Evolutionary conservation across 108 stramenopile genomes (phyloP), one percentile per base, ranked within the genome.

Genomic region (Mediolabrus comicus): DNA sequence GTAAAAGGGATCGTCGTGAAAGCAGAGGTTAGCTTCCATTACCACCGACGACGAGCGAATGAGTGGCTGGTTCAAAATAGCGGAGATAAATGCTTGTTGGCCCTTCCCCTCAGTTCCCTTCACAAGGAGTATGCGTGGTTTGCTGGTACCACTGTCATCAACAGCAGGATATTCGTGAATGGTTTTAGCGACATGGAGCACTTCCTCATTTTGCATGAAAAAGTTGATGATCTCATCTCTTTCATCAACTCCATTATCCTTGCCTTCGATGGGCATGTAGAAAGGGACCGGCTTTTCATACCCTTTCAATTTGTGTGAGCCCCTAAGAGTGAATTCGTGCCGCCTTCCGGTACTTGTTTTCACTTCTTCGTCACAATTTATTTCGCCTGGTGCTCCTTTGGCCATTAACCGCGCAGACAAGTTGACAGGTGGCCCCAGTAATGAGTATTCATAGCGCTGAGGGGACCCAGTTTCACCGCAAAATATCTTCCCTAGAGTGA

Each of bases 371-470:
- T 69, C 62, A 30, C 68, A 69, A 30, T 54, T 69, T 19, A 69
- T 69, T 49, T 63, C 30, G 11, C 68, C 68, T 22, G 27, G 29
- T 31, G 52, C 63, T 26, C 63, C 71, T 29, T 72, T 61, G 17
- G 73, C 77, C 81, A 82, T 82, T 31, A 82, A 34, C 25, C 81
- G 77, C 14, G 81, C 81, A 3, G 70, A 59, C n/a, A 82, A 69
- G 53, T 82, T 82, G 30, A 74, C 72, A 12, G 67, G 46, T 3
- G 77, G 65, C 4, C 81, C 81, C 64, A 79, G 39, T 17, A 82
- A 31, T 10, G 75, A 69, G 49, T 73, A 79, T 57, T 82, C 81
- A 36, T 67, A 72, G 17, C 81, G 57, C 17, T 43, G 16, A 2
- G 39, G 24, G 4, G 53, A 65, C 13, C 81, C 81, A 16, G 79